A percentile compares a stretch with the other conserved stretches of the same genome.
Conservation (phyloP, 2,329 filamentous ascomycete species). For the Plectosphaerella cucumerina region DNA sequence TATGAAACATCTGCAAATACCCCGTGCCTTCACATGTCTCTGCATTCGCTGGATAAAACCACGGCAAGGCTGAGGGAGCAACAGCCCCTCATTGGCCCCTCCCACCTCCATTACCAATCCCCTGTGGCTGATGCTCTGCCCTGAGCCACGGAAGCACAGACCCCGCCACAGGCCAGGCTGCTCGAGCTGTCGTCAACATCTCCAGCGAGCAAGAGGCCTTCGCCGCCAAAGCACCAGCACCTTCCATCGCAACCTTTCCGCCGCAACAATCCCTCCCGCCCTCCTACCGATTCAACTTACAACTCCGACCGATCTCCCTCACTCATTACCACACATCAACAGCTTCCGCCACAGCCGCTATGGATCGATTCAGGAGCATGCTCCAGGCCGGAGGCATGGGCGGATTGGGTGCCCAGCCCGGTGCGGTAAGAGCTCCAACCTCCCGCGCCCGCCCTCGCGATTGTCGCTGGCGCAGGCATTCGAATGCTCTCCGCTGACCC, state of each 20-base stretch:
- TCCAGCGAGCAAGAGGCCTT: not conserved
- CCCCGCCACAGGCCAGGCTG: slow-evolving; percentile 22
- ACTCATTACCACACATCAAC: slow-evolving; percentile 3
- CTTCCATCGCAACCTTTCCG: slow-evolving; percentile 9
- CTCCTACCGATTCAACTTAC: not conserved
- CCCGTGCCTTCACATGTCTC: not conserved
- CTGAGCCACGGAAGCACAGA: slow-evolving; percentile 1
- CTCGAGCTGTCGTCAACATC: slow-evolving; percentile 26
- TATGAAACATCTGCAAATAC: too few species aligned
- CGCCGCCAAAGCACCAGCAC: slow-evolving; percentile 7
- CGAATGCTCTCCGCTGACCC: not conserved
- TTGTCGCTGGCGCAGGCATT: not conserved
- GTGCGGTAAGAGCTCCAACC: slow-evolving; percentile 47
- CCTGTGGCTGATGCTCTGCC: slow-evolving; percentile 1
- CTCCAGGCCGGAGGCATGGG: slow-evolving; percentile 72
- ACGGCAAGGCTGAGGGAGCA: not conserved
- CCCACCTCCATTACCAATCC: slow-evolving; percentile 1
- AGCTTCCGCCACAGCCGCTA: slow-evolving; percentile 33
- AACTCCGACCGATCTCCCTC: not conserved
- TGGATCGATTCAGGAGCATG: slow-evolving; percentile 92
- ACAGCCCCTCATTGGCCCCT: slow-evolving; percentile 8
- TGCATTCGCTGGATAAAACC: not conserved
- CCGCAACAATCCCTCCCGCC: slow-evolving; percentile 2
- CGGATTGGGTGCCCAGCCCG: slow-evolving; percentile 54
- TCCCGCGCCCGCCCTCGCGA: not conserved